These are phyloP conservation scores for Acacia melanoxylon DNA, from an alignment of 306 rosid species.

Conservation along the genomic window DNA sequence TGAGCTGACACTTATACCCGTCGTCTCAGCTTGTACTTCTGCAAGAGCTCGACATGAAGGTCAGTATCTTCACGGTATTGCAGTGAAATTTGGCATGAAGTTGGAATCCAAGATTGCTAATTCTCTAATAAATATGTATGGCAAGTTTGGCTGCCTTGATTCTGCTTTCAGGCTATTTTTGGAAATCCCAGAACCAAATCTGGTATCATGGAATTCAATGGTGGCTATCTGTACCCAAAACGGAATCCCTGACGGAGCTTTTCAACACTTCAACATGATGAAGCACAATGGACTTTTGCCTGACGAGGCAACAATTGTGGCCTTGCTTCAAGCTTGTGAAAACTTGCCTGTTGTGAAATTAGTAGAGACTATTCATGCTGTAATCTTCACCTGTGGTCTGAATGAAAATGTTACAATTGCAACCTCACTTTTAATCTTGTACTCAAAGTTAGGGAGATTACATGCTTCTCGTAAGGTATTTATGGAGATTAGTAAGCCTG, in stretches of 20 bases:
- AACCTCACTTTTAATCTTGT: slow-evolving; percentile 60
- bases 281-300: slow-evolving; percentile 48
- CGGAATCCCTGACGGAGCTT: slow-evolving; percentile 43
- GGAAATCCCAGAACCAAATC: slow-evolving; percentile 46
- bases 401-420: slow-evolving; percentile 40
- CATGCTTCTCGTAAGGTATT: slow-evolving; percentile 52
- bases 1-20: slow-evolving; percentile 58
- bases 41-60: slow-evolving; percentile 46
- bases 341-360: slow-evolving; percentile 47
- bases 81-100: slow-evolving; percentile 52
- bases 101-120: slow-evolving; percentile 59
- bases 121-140: slow-evolving; percentile 69
- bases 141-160: slow-evolving; percentile 52
- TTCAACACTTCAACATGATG: slow-evolving; percentile 55
- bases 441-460: slow-evolving; percentile 72
- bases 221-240: slow-evolving; percentile 50
- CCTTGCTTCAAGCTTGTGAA: slow-evolving; percentile 67
- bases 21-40: slow-evolving; percentile 57
- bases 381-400: slow-evolving; percentile 48
- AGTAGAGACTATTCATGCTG: slow-evolving; percentile 59
- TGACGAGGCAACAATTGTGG: slow-evolving; percentile 64
- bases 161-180: slow-evolving; percentile 54
- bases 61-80: slow-evolving; percentile 59
- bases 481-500: slow-evolving; percentile 52
- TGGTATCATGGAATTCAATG: slow-evolving; percentile 72